Percentiles rank a stretch among this genome's conserved stretches.
phyloP scores from a whole-genome alignment of 2,329 filamentous ascomycete genomes.

The Emergomyces africanus region DNA sequence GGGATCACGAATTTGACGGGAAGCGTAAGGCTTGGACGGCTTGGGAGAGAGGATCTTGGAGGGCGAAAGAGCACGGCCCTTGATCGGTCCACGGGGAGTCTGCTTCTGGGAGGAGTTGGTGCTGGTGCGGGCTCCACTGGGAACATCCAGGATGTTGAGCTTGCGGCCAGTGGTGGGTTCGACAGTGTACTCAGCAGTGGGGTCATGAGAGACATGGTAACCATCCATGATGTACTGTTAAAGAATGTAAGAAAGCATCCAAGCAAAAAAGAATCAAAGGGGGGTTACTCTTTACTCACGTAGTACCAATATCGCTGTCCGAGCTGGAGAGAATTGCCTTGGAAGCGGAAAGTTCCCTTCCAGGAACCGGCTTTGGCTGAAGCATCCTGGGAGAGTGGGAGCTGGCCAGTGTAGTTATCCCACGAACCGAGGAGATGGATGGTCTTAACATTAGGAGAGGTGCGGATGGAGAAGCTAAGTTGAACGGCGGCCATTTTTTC shows the following conservation, averaged over 20 bases:
- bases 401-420: slow-evolving; percentile 93
- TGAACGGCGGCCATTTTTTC: slow-evolving; percentile 78
- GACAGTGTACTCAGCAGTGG: slow-evolving; percentile 72
- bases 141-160: slow-evolving; percentile 94
- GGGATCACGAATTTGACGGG: slow-evolving; percentile 70
- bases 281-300: slow-evolving; percentile 27
- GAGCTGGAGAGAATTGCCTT: slow-evolving; percentile 69
- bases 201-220: slow-evolving; percentile 96
- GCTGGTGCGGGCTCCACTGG: slow-evolving; percentile 40
- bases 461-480: slow-evolving; percentile 90
- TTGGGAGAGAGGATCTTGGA: slow-evolving; percentile 86
- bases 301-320: slow-evolving; percentile 99
- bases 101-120: slow-evolving; percentile 31
- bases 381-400: slow-evolving; percentile 81
- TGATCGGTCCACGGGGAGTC: slow-evolving; percentile 52
- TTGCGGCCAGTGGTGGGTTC: slow-evolving; percentile 96
- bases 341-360: slow-evolving; percentile 95
- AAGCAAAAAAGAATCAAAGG: not conserved
- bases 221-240: slow-evolving; percentile 86
- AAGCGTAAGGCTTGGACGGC: slow-evolving; percentile 77
- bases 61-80: slow-evolving; percentile 75
- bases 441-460: slow-evolving; percentile 91
- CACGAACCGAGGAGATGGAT: slow-evolving; percentile 95
- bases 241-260: slow-evolving; percentile 9
- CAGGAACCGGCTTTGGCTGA: slow-evolving; percentile 80